These are phyloP conservation scores for Tremella yokohamensis DNA, from an alignment of 768 basidiomycete genomes.

Conservation along the genomic window DNA sequence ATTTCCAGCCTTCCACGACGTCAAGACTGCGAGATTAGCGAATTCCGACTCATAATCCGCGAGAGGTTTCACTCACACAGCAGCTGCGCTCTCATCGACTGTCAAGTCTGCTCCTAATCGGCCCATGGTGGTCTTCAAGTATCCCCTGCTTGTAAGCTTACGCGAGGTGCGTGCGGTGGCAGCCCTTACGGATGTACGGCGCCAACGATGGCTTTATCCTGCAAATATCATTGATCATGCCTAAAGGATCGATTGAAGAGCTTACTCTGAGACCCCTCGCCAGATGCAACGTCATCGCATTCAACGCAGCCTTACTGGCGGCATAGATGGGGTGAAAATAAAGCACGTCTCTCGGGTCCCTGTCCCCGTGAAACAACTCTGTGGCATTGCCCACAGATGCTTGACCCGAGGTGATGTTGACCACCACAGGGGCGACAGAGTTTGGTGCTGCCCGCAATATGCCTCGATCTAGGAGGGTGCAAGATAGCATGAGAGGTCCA, in stretches of 20 bases:
- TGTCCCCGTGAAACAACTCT: constrained; percentile 13
- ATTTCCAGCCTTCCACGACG: constrained; percentile 14
- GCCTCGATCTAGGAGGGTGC: constrained; percentile 12
- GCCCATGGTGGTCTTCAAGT: constrained; percentile 15
- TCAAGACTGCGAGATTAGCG: constrained; percentile 12
- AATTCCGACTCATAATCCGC: not conserved
- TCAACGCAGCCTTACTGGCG: constrained; percentile 16
- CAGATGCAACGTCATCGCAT: constrained; percentile 18
- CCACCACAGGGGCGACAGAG: constrained; percentile 7
- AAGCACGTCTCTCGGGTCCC: constrained; percentile 15
- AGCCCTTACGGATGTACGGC: constrained; percentile 11
- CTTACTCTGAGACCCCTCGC: constrained; percentile 15
- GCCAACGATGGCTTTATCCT: constrained; percentile 15
- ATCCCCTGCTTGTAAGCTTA: constrained; percentile 6
- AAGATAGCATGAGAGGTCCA: constrained; percentile 15
- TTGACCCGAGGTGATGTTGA: constrained; percentile 15
- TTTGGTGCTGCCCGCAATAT: constrained; percentile 1
- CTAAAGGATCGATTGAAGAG: not conserved
- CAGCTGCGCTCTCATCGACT: constrained; percentile 10
- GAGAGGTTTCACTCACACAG: constrained; percentile 16
- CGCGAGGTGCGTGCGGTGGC: not conserved
- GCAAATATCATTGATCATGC: not conserved
- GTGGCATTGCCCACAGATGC: constrained; percentile 13
- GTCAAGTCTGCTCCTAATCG: constrained; percentile 14
- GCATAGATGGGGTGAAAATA: constrained; percentile 21